Evolutionary conservation across 495 filamentous ascomycete genomes (phyloP), one percentile per base, ranked within the genome.

Genomic region (Penicillium canescens): DNA sequence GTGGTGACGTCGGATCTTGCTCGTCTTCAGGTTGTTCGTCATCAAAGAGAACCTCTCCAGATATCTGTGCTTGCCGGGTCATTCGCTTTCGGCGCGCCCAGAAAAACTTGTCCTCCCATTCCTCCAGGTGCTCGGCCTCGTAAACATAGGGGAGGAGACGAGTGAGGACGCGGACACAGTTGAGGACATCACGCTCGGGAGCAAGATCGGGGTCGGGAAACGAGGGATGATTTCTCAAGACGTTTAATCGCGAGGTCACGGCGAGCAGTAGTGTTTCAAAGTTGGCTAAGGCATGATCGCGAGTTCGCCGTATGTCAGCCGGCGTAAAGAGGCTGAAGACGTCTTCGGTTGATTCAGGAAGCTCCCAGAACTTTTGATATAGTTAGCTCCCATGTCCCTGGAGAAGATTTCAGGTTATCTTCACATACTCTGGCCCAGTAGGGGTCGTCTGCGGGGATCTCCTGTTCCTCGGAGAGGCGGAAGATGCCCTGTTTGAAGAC

Each of bases 401-500:
- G 36, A 34, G 8, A 50, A 7, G n/a, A 6, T 6, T 6, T 31
- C 14, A 20, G 8, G 6, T 24, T 6, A 6, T n/a, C n/a, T 42
- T 10, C 18, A 41, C 69, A 45, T 71, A 95, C 91, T 61, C 91
- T 89, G 49, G 90, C 82, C 94, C 94, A 99, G 77, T 96, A 98
- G 11, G 85, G 79, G 77, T 96, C 92, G 68, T 92, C 86, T 38
- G 90, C 83, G 40, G 92, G 82, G 61, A 99, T 98, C 60, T 88
- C 81, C 60, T 87, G 83, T 68, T 94, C 86, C 69, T 96, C 92
- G 14, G 92, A 95, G 48, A 99, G 85, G 66, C 88, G 86, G 78
- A 99, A 99, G 78, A 99, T 96, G 69, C 92, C 94, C 72, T 96
- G 89, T 74, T 98, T 99, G 84, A 99, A 98, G 63, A 92, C 90